Conservation (phyloP, 2,329 filamentous ascomycete species). For the Ustilaginoidea virens region DNA sequence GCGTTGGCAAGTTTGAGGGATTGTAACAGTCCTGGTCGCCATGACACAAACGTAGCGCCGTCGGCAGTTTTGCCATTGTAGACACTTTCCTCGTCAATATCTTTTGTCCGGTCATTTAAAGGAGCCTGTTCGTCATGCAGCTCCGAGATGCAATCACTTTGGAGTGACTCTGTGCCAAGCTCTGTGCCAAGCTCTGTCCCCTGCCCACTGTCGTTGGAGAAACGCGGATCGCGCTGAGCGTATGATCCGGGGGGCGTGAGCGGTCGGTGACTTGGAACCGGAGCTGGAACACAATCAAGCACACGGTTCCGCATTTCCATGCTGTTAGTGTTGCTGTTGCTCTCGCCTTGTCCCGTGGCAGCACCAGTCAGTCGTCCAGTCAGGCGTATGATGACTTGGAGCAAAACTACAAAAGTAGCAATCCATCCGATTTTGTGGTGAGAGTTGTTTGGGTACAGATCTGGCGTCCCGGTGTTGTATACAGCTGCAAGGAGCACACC, state of each 20-base stretch:
- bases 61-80: conserved; percentile 26
- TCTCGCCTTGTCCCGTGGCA: conserved; percentile 1
- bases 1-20: too few relatives aligned
- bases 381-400: conserved; percentile 55
- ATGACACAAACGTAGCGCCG: too few relatives aligned
- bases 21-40: too few relatives aligned
- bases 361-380: conserved; percentile 39
- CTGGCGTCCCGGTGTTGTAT: conserved; percentile 70
- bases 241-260: too few relatives aligned
- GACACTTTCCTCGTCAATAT: conserved; percentile 33
- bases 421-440: conserved; percentile 84
- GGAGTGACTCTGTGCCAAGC: conserved; percentile 48
- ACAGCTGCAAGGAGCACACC: conserved; percentile 50
- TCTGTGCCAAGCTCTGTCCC: conserved; percentile 59
- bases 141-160: conserved; percentile 49
- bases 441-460: conserved; percentile 76
- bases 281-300: too few relatives aligned
- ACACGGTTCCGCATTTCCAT: too few relatives aligned
- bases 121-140: conserved; percentile 25
- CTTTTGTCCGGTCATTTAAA: conserved; percentile 20
- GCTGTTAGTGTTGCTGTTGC: too few relatives aligned
- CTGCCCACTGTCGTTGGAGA: conserved; percentile 61
- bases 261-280: conserved; percentile 41
- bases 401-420: conserved; percentile 53
- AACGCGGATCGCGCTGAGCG: too few relatives aligned